A percentile compares a stretch with the other conserved stretches of the same genome.
phyloP scores from a whole-genome alignment of 805 yeast species.

The Candida succiphila region DNA sequence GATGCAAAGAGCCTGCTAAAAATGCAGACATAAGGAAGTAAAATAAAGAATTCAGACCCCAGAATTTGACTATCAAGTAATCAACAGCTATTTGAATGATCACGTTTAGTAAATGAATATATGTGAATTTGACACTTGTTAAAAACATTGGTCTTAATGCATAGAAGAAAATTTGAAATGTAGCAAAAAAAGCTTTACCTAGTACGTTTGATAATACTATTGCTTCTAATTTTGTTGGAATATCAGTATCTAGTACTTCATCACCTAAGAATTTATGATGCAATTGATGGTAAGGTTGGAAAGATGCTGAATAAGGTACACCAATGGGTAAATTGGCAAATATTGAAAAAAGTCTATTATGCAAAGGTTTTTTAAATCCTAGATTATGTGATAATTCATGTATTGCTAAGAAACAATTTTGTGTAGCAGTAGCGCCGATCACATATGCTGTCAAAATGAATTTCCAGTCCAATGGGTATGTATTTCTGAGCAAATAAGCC shows the following conservation, averaged over 20 bases:
- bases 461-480: conserved; percentile 38
- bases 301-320: conserved; percentile 79
- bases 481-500: conserved; percentile 54
- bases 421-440: conserved; percentile 80
- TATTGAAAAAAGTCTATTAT: conserved; percentile 70
- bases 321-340: conserved; percentile 81
- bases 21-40: conserved; percentile 73
- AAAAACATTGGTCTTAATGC: conserved; percentile 87
- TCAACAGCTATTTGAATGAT: conserved; percentile 53
- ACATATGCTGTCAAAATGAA: conserved; percentile 61
- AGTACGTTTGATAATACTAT: conserved; percentile 60
- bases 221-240: conserved; percentile 78
- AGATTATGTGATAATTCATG: conserved; percentile 85
- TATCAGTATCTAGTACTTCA: conserved; percentile 72
- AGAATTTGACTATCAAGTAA: conserved; percentile 38
- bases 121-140: conserved; percentile 64
- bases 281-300: conserved; percentile 83
- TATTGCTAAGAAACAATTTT: conserved; percentile 76
- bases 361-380: conserved; percentile 68
- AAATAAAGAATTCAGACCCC: conserved; percentile 55
- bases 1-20: conserved; percentile 86
- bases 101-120: conserved; percentile 63
- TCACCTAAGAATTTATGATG: conserved; percentile 92
- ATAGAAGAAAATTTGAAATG: conserved; percentile 81
- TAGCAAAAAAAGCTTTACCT: conserved; percentile 86